Evolutionary conservation across 495 filamentous ascomycete genomes (phyloP).

Genomic region (Glutinoglossum americanum): DNA sequence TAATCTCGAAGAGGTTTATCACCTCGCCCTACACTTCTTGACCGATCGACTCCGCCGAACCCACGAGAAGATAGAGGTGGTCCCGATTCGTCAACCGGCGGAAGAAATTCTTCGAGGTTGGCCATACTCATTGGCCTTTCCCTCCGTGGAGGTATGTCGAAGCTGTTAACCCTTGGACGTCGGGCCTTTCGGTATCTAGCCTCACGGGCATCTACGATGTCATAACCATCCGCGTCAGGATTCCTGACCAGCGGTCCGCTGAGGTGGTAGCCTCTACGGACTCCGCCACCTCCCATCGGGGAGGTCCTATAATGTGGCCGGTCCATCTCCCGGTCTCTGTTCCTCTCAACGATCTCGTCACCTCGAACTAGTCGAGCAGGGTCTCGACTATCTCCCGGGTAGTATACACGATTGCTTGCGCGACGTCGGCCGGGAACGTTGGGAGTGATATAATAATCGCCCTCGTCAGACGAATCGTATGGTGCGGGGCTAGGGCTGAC

Average conservation of each 20-base stretch:
- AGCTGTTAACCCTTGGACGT: conserved; percentile 24
- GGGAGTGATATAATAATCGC: conserved; percentile 5
- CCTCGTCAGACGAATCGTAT: not conserved
- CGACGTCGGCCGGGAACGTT: not conserved
- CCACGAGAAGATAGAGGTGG: conserved; percentile 41
- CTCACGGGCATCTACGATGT: conserved; percentile 45
- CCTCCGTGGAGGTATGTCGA: conserved; percentile 23
- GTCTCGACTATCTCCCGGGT: not conserved
- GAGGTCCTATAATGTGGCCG: conserved; percentile 16
- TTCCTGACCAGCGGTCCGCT: conserved; percentile 37
- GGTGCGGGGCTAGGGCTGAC: not conserved
- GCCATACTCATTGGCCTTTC: conserved; percentile 40
- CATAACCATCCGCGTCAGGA: conserved; percentile 44
- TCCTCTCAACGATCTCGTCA: not conserved
- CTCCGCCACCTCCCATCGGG: not conserved
- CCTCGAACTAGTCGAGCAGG: not conserved
- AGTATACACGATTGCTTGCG: not conserved
- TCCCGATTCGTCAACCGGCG: conserved; percentile 26
- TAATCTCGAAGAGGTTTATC: not conserved
- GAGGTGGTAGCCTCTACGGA: conserved; percentile 15
- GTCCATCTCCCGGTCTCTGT: not conserved
- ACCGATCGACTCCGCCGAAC: conserved; percentile 32
- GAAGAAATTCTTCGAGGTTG: conserved; percentile 33
- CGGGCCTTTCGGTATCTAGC: conserved; percentile 23
- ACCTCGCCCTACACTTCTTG: conserved; percentile 22